Evolutionary conservation across 2,329 filamentous ascomycete genomes (phyloP), one percentile per base, ranked within the genome.

Genomic region (Ascochyta fabae): DNA sequence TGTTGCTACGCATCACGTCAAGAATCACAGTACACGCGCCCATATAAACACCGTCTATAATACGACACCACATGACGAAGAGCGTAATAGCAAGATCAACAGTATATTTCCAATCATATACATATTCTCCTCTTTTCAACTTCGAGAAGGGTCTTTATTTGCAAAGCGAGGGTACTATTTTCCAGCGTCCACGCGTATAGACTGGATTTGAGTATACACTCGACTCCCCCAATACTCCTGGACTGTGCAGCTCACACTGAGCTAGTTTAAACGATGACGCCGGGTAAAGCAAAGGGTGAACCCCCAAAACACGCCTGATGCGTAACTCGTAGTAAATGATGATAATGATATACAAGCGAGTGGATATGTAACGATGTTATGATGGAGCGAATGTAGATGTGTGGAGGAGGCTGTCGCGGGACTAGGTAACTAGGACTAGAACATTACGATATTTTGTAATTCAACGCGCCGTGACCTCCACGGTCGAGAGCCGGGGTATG

Each of bases 351-450:
- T 49, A 49, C 46, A 49, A 49, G 38, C 46, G 46, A 49, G 44
- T 48, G 44, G 27, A 35, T 41, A 48, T 48, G 45, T 33, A 16
- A 40, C 40, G 19, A 41, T 48, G 46, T 15, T 49, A 42, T 42
- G 38, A 19, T 41, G 34, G 38, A 49, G 46, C 46, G 46, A 49
- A 49, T 50, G 47, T 43, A 43, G 31, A 23, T 36, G 29, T 60
- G 58, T 66, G 59, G 62, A 67, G 64, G 61, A 53, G 34, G 42
- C 26, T 47, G 51, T 43, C 48, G 58, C 61, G 58, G 59, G 59
- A 68, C 64, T 66, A 68, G 62, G 38, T 61, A 48, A 67, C 59
- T 68, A 70, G 9, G 60, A 70, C 66, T 70, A 68, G 64, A 65
- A 69, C 68, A 70, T 70, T 70, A 70, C 64, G 58, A 48, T 52